Evolutionary conservation across 2,329 filamentous ascomycete genomes (phyloP).

Genomic region (Paecilomyces formosus): DNA sequence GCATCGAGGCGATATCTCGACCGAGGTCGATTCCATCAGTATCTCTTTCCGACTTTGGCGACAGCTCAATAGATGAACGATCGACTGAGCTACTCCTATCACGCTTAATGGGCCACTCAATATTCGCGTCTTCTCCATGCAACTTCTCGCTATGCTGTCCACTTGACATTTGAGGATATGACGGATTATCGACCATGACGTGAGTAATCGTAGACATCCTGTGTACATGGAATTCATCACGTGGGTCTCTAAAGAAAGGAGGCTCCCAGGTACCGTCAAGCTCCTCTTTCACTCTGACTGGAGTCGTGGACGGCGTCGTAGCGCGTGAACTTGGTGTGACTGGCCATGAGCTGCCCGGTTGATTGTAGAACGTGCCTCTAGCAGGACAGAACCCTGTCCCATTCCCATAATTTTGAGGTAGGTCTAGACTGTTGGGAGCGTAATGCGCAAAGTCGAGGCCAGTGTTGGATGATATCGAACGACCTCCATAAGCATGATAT

Average conservation of each 20-base stretch:
- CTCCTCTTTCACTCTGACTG: constrained; percentile 7
- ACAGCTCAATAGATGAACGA: constrained; percentile 3
- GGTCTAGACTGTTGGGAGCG: constrained; percentile 12
- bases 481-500: constrained; percentile 17
- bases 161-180: background rate
- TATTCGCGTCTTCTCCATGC: constrained; percentile 2
- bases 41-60: constrained; percentile 7
- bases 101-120: background rate
- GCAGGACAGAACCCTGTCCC: constrained; percentile 9
- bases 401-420: constrained; percentile 18
- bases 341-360: constrained; percentile 17
- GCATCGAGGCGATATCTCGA: constrained; percentile 26
- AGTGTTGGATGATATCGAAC: constrained; percentile 14
- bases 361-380: constrained; percentile 8
- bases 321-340: constrained; percentile 16
- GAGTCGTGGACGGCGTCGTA: constrained; percentile 10
- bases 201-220: constrained; percentile 3
- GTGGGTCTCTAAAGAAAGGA: constrained; percentile 2
- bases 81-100: constrained; percentile 1
- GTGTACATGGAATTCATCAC: background rate
- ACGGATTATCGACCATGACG: background rate
- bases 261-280: constrained; percentile 12
- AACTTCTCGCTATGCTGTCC: background rate
- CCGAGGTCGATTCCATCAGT: constrained; percentile 1
- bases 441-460: constrained; percentile 16